Evolutionary conservation across 2,329 filamentous ascomycete genomes (phyloP).

Genomic region (Colletotrichum spaethianum): DNA sequence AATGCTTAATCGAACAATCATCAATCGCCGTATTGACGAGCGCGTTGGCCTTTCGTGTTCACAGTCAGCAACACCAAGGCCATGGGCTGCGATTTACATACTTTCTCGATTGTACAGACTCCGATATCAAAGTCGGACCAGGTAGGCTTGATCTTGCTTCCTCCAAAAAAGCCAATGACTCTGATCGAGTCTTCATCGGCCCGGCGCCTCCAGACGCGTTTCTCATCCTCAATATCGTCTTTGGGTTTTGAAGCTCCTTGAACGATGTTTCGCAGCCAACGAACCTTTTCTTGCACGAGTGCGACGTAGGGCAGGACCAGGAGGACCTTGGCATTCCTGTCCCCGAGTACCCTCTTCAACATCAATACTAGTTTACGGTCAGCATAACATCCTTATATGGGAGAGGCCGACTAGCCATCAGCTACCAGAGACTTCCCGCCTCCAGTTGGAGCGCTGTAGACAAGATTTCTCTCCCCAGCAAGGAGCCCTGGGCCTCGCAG

Average conservation of each 20-base stretch:
- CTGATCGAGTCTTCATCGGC: slow-evolving; percentile 72
- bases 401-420: slow-evolving; percentile 56
- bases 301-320: slow-evolving; percentile 84
- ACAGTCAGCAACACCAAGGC: slow-evolving; percentile 17
- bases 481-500: slow-evolving; percentile 77
- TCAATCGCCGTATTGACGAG: slow-evolving; percentile 82
- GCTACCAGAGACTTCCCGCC: slow-evolving; percentile 85
- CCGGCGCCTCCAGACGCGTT: slow-evolving; percentile 66
- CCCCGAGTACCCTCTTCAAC: slow-evolving; percentile 78
- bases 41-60: slow-evolving; percentile 73
- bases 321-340: slow-evolving; percentile 76
- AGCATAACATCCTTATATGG: slow-evolving; percentile 16
- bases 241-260: slow-evolving; percentile 66
- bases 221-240: slow-evolving; percentile 52
- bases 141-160: slow-evolving; percentile 74
- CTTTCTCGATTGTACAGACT: slow-evolving; percentile 85
- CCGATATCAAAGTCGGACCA: slow-evolving; percentile 85
- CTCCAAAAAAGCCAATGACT: slow-evolving; percentile 82
- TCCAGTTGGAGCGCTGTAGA: slow-evolving; percentile 86
- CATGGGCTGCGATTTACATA: slow-evolving; percentile 35
- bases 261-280: slow-evolving; percentile 79
- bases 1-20: slow-evolving; percentile 74
- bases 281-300: slow-evolving; percentile 84
- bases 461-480: slow-evolving; percentile 75
- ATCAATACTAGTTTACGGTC: slow-evolving; percentile 69